These are phyloP conservation scores for Leccinellum albellum DNA, from an alignment of 768 basidiomycete genomes.

Conservation along the genomic window DNA sequence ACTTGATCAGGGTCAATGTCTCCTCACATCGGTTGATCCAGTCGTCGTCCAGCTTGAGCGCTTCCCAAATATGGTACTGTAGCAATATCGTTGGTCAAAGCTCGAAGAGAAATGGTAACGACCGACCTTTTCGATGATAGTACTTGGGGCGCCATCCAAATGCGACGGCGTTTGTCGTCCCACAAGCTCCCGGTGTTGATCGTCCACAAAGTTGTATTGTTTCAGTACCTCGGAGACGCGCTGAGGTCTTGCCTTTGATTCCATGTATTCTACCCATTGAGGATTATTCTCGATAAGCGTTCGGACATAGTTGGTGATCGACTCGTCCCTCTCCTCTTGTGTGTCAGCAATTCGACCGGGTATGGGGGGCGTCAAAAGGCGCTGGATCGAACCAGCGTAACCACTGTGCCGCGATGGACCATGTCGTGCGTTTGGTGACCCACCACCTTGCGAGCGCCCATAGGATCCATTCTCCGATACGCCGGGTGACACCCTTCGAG, in stretches of 20 bases:
- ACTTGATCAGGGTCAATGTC: conserved; percentile 44
- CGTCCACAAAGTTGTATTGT: conserved; percentile 52
- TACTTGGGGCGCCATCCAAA: conserved; percentile 32
- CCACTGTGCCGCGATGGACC: background rate
- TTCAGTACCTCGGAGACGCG: conserved; percentile 40
- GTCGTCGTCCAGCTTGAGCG: conserved; percentile 40
- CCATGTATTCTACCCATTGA: conserved; percentile 45
- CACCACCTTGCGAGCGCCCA: conserved; percentile 11
- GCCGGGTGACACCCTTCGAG: conserved; percentile 11
- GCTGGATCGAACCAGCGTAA: conserved; percentile 1
- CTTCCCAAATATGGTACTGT: conserved; percentile 47
- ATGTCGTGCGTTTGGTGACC: conserved; percentile 6
- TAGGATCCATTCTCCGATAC: conserved; percentile 18
- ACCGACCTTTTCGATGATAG: conserved; percentile 45
- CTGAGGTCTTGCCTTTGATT: conserved; percentile 38
- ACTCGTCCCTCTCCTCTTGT: conserved; percentile 38
- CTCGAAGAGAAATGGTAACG: background rate
- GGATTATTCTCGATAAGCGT: conserved; percentile 41
- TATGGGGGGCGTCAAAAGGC: conserved; percentile 21
- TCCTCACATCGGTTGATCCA: conserved; percentile 50
- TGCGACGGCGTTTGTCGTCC: conserved; percentile 43
- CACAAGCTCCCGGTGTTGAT: conserved; percentile 43
- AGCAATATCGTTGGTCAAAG: background rate
- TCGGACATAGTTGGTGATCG: conserved; percentile 44
- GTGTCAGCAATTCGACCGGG: conserved; percentile 31